These are phyloP conservation scores for Metarhizium anisopliae DNA, from an alignment of 2,329 filamentous ascomycete genomes.

Conservation along the genomic window DNA sequence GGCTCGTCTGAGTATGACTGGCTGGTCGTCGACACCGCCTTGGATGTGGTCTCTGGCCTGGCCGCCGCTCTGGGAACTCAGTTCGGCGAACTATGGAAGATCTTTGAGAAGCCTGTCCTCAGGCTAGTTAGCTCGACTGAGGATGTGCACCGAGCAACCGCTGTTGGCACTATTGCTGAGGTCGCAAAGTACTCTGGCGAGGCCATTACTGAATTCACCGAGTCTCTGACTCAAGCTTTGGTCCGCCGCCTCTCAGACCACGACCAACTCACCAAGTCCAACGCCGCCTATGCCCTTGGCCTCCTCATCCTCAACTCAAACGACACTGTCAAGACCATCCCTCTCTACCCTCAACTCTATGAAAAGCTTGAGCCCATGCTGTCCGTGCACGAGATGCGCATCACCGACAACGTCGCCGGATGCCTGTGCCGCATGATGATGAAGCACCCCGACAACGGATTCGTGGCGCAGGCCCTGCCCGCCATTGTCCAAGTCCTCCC, in stretches of 20 bases:
- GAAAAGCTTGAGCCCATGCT: constrained; percentile 80
- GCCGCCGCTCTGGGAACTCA: constrained; percentile 70
- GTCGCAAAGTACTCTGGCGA: constrained; percentile 76
- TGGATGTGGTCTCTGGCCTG: constrained; percentile 82
- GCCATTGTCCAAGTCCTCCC: constrained; percentile 71
- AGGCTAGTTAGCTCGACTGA: constrained; percentile 83
- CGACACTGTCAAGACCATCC: constrained; percentile 58
- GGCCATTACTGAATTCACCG: constrained; percentile 74
- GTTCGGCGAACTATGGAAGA: constrained; percentile 87
- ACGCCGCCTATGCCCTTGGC: constrained; percentile 85
- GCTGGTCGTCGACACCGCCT: constrained; percentile 88
- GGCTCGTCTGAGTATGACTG: constrained; percentile 95
- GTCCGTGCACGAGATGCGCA: constrained; percentile 65
- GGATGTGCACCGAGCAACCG: constrained; percentile 77
- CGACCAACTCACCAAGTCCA: constrained; percentile 87
- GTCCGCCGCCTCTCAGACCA: constrained; percentile 83
- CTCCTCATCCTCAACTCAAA: constrained; percentile 75
- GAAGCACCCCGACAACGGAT: constrained; percentile 74
- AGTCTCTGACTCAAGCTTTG: constrained; percentile 66
- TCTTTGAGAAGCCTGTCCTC: constrained; percentile 86
- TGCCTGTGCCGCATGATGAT: constrained; percentile 89
- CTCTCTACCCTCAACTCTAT: constrained; percentile 71
- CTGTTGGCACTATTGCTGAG: constrained; percentile 87
- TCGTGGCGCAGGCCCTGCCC: constrained; percentile 73
- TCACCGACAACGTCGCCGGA: constrained; percentile 88